Evolutionary conservation across 495 filamentous ascomycete genomes (phyloP).

Genomic region (Beverwykella pulmonaria): DNA sequence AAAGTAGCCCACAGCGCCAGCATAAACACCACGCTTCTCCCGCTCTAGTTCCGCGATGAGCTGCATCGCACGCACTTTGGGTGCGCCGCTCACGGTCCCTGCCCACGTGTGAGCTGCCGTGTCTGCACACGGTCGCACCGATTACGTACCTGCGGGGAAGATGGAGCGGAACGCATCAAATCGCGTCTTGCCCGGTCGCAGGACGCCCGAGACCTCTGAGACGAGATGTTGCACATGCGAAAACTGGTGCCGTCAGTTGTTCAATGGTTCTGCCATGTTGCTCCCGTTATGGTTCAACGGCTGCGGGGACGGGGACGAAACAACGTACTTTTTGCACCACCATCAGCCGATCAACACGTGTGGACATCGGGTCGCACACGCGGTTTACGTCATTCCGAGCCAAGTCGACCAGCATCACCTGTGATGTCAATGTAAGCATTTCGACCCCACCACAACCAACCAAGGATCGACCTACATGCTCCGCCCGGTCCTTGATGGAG

Average conservation of each 20-base stretch:
- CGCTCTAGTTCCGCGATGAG: slow-evolving; percentile 90
- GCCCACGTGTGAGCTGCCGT: neutral
- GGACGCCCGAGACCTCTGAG: slow-evolving; percentile 86
- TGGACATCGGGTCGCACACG: slow-evolving; percentile 87
- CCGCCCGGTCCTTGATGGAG: slow-evolving; percentile 90
- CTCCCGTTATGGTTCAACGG: neutral
- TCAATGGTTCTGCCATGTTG: neutral
- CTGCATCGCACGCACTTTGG: slow-evolving; percentile 96
- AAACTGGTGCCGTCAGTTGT: slow-evolving; percentile 58
- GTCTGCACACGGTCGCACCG: neutral
- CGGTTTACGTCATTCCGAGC: slow-evolving; percentile 96
- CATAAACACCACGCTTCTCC: slow-evolving; percentile 94
- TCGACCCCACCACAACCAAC: neutral
- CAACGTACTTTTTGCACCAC: slow-evolving; percentile 66
- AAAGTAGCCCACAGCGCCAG: slow-evolving; percentile 95
- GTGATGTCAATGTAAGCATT: slow-evolving; percentile 24
- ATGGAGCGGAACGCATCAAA: slow-evolving; percentile 93
- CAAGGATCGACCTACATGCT: slow-evolving; percentile 56
- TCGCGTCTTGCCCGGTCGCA: slow-evolving; percentile 79
- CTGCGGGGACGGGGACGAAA: neutral
- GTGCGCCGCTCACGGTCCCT: slow-evolving; percentile 74
- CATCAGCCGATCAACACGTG: slow-evolving; percentile 90
- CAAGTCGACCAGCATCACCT: slow-evolving; percentile 97
- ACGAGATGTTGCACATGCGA: slow-evolving; percentile 96
- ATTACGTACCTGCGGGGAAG: slow-evolving; percentile 71